A percentile compares a stretch with the other conserved stretches of the same genome.
Evolutionary conservation across 345 rosid genomes (phyloP).

Genomic region (Crucihimalaya himalaica): DNA sequence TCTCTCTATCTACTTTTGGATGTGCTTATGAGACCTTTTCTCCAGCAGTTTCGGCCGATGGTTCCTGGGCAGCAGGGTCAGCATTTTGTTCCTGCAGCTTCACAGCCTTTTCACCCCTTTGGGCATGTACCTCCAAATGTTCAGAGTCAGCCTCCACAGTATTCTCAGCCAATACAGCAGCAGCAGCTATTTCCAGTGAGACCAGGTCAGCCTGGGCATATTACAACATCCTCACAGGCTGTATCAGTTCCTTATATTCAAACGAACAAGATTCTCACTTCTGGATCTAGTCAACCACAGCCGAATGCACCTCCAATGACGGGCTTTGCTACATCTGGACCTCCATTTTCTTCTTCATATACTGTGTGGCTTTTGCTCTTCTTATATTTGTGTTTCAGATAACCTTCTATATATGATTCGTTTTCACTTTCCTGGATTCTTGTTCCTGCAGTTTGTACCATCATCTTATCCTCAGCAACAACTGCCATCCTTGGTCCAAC

Average conservation of each 20-base stretch:
- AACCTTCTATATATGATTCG: not conserved
- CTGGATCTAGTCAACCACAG: constrained; percentile 59
- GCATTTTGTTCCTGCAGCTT: constrained; percentile 54
- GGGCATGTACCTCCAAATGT: constrained; percentile 67
- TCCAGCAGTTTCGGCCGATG: constrained; percentile 68
- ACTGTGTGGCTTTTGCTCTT: constrained; percentile 47
- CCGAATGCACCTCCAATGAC: constrained; percentile 47
- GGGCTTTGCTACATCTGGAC: constrained; percentile 57
- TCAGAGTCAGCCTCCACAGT: constrained; percentile 65
- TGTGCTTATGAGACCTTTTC: constrained; percentile 22
- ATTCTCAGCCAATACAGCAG: constrained; percentile 64
- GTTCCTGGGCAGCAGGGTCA: constrained; percentile 68
- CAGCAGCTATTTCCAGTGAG: constrained; percentile 67
- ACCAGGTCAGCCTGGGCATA: constrained; percentile 72
- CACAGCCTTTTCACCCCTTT: constrained; percentile 74
- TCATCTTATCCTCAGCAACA: constrained; percentile 72
- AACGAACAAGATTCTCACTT: constrained; percentile 56
- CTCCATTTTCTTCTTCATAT: constrained; percentile 58
- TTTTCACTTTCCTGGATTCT: constrained; percentile 16
- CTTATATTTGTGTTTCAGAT: constrained; percentile 4
- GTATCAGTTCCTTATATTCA: constrained; percentile 59
- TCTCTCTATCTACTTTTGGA: constrained; percentile 25
- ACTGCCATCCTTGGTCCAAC: constrained; percentile 57
- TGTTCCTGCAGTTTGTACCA: constrained; percentile 54
- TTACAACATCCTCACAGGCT: constrained; percentile 60